phyloP scores from a whole-genome alignment of 495 filamentous ascomycete genomes.

The Penicillium bovifimosum region DNA sequence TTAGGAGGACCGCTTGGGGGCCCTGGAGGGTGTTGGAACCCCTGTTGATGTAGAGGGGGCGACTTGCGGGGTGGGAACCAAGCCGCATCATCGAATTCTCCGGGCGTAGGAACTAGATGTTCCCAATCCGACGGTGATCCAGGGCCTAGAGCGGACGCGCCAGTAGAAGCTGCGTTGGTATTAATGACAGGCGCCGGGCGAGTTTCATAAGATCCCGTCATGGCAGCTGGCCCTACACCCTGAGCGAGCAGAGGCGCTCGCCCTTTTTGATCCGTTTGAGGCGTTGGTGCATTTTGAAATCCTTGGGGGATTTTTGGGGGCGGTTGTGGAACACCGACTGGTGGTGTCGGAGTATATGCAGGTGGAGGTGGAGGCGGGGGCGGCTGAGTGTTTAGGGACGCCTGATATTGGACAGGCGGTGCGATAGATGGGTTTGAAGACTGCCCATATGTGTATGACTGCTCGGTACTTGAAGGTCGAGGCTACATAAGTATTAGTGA shows the following conservation, averaged over 20 bases:
- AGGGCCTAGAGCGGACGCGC: constrained; percentile 44
- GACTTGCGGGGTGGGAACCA: constrained; percentile 22
- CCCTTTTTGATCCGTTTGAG: constrained; percentile 12
- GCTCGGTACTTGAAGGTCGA: constrained; percentile 35
- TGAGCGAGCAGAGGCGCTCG: constrained; percentile 21
- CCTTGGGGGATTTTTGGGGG: constrained; percentile 37
- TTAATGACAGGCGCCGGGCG: constrained; percentile 9
- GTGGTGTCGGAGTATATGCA: constrained; percentile 22
- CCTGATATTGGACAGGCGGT: constrained; percentile 16
- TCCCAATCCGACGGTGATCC: constrained; percentile 59
- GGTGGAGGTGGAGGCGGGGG: constrained; percentile 15
- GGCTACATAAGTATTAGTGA: constrained; percentile 25
- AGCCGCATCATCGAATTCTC: constrained; percentile 30
- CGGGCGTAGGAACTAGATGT: constrained; percentile 40
- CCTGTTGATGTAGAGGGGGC: constrained; percentile 9
- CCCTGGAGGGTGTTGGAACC: constrained; percentile 8
- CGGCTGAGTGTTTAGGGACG: constrained; percentile 10
- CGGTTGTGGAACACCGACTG: constrained; percentile 33
- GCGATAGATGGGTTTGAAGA: constrained; percentile 11
- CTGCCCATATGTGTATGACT: constrained; percentile 19
- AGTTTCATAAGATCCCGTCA: constrained; percentile 15
- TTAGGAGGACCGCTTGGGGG: constrained; percentile 8
- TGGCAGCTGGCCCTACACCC: constrained; percentile 14
- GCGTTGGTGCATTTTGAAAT: constrained; percentile 23
- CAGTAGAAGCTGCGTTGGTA: constrained; percentile 14